Evolutionary conservation across 1,284 basidiomycete genomes (phyloP).

Genomic region (Puccinia triticina): DNA sequence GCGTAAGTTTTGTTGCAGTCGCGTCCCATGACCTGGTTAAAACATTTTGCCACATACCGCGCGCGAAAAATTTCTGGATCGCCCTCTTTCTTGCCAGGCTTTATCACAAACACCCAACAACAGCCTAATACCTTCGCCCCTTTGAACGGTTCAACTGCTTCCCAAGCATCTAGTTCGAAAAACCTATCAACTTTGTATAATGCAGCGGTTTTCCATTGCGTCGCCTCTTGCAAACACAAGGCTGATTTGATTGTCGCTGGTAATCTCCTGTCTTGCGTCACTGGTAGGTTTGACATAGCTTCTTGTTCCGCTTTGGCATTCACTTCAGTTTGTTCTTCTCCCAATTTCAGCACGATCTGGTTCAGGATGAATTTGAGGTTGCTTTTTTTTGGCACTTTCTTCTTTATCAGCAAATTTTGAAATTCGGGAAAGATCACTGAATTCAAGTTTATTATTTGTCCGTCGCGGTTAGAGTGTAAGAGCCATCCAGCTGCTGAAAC

Average conservation of each 20-base stretch:
- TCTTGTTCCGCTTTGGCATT: background rate
- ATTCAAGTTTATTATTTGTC: background rate
- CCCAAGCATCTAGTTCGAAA: background rate
- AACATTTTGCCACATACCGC: slow-evolving; percentile 1
- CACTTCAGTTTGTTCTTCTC: background rate
- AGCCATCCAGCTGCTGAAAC: background rate
- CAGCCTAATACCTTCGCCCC: background rate
- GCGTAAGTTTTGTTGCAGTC: slow-evolving; percentile 23
- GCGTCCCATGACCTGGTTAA: background rate
- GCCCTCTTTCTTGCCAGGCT: background rate
- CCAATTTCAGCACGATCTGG: background rate
- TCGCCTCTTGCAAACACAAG: background rate
- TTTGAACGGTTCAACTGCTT: background rate
- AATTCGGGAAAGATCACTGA: background rate
- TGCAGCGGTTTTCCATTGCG: background rate
- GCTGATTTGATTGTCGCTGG: background rate
- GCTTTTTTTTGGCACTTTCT: background rate
- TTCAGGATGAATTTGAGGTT: background rate
- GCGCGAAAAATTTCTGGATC: background rate
- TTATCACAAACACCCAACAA: background rate
- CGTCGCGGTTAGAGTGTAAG: background rate
- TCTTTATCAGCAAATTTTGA: background rate
- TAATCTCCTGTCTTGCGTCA: background rate
- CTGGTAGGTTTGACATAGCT: background rate
- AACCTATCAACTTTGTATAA: background rate